Evolutionary conservation across 805 yeast genomes (phyloP).

Genomic region (Hyphopichia homilentoma): DNA sequence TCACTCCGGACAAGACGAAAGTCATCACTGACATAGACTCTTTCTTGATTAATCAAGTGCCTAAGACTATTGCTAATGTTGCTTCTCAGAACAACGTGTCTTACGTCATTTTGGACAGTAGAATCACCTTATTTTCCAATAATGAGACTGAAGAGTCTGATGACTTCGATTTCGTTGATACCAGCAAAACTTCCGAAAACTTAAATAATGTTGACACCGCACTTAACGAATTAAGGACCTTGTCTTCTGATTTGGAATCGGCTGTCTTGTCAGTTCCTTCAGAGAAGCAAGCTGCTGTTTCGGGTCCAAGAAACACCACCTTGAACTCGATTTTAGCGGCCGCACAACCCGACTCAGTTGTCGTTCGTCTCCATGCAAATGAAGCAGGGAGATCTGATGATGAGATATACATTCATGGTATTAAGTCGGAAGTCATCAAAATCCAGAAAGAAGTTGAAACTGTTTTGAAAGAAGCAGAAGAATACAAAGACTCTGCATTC

Average conservation of each 20-base stretch:
- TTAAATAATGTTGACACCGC: conserved; percentile 52
- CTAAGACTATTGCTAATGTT: conserved; percentile 33
- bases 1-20: conserved; percentile 63
- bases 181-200: conserved; percentile 52
- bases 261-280: conserved; percentile 49
- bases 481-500: conserved; percentile 45
- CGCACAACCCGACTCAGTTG: conserved; percentile 36
- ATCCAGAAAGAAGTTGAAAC: conserved; percentile 51
- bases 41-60: conserved; percentile 50
- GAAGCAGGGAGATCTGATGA: conserved; percentile 38
- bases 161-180: conserved; percentile 69
- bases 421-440: conserved; percentile 54
- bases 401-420: conserved; percentile 67
- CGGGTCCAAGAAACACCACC: conserved; percentile 61
- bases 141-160: conserved; percentile 28
- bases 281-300: conserved; percentile 54
- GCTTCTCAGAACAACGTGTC: conserved; percentile 47
- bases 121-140: conserved; percentile 53
- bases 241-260: conserved; percentile 51
- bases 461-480: conserved; percentile 53
- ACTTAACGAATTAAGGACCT: conserved; percentile 55
- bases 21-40: conserved; percentile 63
- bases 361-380: conserved; percentile 45
- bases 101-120: conserved; percentile 55
- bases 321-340: conserved; percentile 41